A percentile compares a stretch with the other conserved stretches of the same genome.
phyloP scores from a whole-genome alignment of 1,139 yeast genomes.

The Diutina mesorugosa region DNA sequence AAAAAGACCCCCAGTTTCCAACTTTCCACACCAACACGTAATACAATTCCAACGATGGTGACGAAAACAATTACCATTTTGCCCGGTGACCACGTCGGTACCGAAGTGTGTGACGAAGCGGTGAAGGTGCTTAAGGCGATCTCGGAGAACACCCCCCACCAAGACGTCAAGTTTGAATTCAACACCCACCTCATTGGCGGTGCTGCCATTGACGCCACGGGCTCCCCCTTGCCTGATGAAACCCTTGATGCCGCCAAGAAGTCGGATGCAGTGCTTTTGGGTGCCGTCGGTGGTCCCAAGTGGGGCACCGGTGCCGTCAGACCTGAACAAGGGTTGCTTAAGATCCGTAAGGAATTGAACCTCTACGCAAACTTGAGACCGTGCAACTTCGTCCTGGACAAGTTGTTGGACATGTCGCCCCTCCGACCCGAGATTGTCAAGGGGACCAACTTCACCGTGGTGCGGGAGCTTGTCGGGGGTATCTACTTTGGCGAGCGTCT shows the following conservation, averaged over 20 bases:
- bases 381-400: slow-evolving; percentile 85
- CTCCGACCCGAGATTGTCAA: slow-evolving; percentile 69
- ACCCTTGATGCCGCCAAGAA: slow-evolving; percentile 74
- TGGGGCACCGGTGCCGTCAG: slow-evolving; percentile 94
- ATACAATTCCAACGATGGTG: not conserved
- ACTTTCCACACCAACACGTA: not conserved
- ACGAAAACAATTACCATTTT: slow-evolving; percentile 68
- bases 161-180: slow-evolving; percentile 54
- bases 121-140: slow-evolving; percentile 80
- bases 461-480: slow-evolving; percentile 95
- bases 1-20: not conserved
- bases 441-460: slow-evolving; percentile 87
- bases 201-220: slow-evolving; percentile 96
- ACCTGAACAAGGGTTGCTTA: slow-evolving; percentile 92
- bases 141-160: slow-evolving; percentile 43
- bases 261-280: slow-evolving; percentile 87
- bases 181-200: slow-evolving; percentile 88
- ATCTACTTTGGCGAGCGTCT: slow-evolving; percentile 92
- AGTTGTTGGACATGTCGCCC: slow-evolving; percentile 77
- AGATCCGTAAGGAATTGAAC: slow-evolving; percentile 88
- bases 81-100: slow-evolving; percentile 96
- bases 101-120: slow-evolving; percentile 82
- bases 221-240: slow-evolving; percentile 82
- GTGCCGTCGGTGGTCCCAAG: slow-evolving; percentile 98
- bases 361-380: slow-evolving; percentile 94